A percentile compares a stretch with the other conserved stretches of the same genome.
Conservation (phyloP, 169 alveolate genomes). For the Plasmodium inui region DNA sequence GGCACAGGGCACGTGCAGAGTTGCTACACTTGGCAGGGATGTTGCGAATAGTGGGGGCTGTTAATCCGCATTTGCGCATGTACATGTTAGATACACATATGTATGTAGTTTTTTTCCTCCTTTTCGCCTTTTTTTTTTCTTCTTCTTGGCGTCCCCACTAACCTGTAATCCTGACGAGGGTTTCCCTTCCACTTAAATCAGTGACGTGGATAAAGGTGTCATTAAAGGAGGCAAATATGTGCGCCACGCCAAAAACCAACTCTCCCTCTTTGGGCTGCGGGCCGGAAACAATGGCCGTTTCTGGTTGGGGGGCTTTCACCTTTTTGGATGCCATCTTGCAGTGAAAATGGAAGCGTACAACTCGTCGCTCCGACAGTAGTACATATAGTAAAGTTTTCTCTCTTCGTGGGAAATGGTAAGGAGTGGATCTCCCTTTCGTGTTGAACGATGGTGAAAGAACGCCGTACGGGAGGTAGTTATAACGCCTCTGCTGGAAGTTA, state of each 20-base stretch:
- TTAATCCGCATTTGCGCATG: not conserved
- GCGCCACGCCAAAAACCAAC: slow-evolving; percentile 98
- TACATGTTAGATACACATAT: slow-evolving; percentile 11
- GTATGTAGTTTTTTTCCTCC: not conserved
- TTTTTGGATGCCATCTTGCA: slow-evolving; percentile 65
- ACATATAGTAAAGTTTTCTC: not conserved
- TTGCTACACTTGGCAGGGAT: not conserved
- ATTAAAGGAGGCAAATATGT: slow-evolving; percentile 98
- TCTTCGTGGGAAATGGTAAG: not conserved
- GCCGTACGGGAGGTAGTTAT: not conserved
- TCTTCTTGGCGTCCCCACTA: not conserved
- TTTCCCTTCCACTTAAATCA: slow-evolving; percentile 99
- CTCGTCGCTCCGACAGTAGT: not conserved
- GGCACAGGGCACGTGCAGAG: not conserved
- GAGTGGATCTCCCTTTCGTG: not conserved
- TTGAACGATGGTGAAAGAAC: not conserved
- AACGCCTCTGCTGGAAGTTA: not conserved
- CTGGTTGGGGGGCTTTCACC: slow-evolving; percentile 76
- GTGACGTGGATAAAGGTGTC: slow-evolving; percentile 99
- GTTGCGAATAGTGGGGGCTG: not conserved
- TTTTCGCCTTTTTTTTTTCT: not conserved
- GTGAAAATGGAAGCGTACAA: not conserved
- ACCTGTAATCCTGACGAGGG: slow-evolving; percentile 98
- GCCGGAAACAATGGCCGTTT: slow-evolving; percentile 79
- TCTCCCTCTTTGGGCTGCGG: slow-evolving; percentile 94